phyloP scores from a whole-genome alignment of 164 flowering plant species.

The Tetrastigma voinierianum region DNA sequence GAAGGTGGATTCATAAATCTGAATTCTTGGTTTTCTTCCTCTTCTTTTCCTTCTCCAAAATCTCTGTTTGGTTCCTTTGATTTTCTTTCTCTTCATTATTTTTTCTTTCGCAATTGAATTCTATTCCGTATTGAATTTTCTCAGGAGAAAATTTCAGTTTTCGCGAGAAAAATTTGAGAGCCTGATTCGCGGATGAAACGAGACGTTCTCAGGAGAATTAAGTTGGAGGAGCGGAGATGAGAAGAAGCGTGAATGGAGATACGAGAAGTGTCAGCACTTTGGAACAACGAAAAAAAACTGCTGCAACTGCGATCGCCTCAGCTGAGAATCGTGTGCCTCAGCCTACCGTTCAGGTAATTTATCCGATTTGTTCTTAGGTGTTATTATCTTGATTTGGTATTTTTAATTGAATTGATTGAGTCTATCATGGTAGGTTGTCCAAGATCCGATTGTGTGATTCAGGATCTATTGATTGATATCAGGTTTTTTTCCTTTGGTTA shows the following conservation, averaged over 20 bases:
- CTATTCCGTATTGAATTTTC: slow-evolving; percentile 5
- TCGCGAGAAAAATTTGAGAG: neutral
- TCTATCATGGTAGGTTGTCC: neutral
- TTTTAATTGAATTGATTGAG: neutral
- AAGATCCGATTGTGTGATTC: too few relatives aligned
- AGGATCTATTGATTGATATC: too few relatives aligned
- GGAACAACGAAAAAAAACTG: slow-evolving; percentile 87
- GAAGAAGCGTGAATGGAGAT: slow-evolving; percentile 22
- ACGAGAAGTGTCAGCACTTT: slow-evolving; percentile 45
- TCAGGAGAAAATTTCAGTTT: slow-evolving; percentile 12
- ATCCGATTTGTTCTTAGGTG: neutral
- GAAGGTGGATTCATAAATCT: neutral
- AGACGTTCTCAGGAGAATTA: neutral
- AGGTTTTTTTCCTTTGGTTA: too few relatives aligned
- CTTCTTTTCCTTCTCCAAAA: neutral
- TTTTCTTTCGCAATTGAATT: neutral
- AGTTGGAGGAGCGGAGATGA: slow-evolving; percentile 22
- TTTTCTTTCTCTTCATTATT: neutral
- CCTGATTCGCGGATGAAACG: slow-evolving; percentile 2
- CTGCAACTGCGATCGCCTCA: slow-evolving; percentile 80
- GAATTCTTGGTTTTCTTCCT: neutral
- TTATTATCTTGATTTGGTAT: neutral
- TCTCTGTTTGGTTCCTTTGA: neutral
- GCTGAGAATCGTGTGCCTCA: slow-evolving; percentile 67
- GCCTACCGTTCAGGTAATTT: slow-evolving; percentile 55